A percentile compares a stretch with the other conserved stretches of the same genome.
These are phyloP conservation scores for Cercospora zeae-maydis DNA, from an alignment of 2,329 filamentous ascomycete genomes.

Conservation along the genomic window DNA sequence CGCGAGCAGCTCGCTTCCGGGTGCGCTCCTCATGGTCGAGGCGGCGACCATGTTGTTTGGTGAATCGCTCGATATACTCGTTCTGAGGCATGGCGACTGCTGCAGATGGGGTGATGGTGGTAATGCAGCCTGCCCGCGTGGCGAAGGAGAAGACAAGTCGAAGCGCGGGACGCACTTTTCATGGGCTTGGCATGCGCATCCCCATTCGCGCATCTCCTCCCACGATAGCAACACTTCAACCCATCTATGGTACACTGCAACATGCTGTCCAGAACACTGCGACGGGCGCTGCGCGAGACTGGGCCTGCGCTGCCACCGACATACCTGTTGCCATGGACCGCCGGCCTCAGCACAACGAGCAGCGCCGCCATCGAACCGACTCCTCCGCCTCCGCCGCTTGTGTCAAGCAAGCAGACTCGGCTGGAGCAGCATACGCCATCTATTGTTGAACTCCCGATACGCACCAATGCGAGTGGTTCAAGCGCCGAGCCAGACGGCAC, in stretches of 20 bases:
- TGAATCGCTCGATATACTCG: conserved; percentile 72
- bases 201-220: neutral
- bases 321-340: conserved; percentile 52
- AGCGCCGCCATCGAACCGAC: conserved; percentile 9
- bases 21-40: conserved; percentile 83
- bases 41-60: conserved; percentile 55
- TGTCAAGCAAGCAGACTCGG: neutral
- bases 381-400: conserved; percentile 3
- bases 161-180: no score
- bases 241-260: neutral
- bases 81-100: conserved; percentile 66
- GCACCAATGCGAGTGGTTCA: neutral
- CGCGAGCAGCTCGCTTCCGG: conserved; percentile 82
- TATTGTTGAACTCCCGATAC: neutral
- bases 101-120: neutral
- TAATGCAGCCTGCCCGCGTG: neutral
- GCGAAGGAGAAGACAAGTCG: neutral
- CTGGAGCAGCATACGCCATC: neutral
- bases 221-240: neutral
- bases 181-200: neutral
- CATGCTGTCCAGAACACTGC: conserved; percentile 52
- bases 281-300: conserved; percentile 62
- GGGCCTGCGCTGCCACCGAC: conserved; percentile 50
- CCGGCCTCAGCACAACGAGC: conserved; percentile 38
- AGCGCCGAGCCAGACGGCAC: conserved; percentile 1